These are phyloP conservation scores for Fragaria ananassa DNA, from an alignment of 306 rosid species.

Conservation along the genomic window DNA sequence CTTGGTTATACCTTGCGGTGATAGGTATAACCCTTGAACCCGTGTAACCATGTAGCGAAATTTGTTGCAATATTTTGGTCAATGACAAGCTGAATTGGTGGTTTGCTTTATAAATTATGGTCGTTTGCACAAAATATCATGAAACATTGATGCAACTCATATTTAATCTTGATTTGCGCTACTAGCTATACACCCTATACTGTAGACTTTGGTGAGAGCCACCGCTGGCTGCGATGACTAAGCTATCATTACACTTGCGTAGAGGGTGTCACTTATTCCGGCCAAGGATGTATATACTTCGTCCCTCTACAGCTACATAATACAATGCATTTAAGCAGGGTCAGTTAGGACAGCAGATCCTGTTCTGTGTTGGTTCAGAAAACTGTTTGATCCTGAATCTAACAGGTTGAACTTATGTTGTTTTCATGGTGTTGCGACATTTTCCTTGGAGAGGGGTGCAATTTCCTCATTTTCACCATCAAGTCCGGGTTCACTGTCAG, in stretches of 20 bases:
- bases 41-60: too few relatives aligned
- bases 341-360: neutral
- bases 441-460: constrained; percentile 74
- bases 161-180: neutral
- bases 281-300: neutral
- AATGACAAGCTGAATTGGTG: neutral
- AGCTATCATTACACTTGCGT: neutral
- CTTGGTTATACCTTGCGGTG: too few relatives aligned
- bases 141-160: neutral
- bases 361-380: neutral
- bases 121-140: neutral
- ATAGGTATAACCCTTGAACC: too few relatives aligned
- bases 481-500: constrained; percentile 52
- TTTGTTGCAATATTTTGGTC: neutral
- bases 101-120: neutral
- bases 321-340: neutral
- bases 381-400: neutral
- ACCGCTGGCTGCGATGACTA: neutral
- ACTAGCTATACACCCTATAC: neutral
- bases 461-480: constrained; percentile 79
- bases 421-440: constrained; percentile 57
- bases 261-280: neutral
- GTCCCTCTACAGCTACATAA: neutral
- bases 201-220: neutral
- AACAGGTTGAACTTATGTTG: neutral